Conservation (phyloP, 1,284 basidiomycete species). For the Gomphus bonarii region DNA sequence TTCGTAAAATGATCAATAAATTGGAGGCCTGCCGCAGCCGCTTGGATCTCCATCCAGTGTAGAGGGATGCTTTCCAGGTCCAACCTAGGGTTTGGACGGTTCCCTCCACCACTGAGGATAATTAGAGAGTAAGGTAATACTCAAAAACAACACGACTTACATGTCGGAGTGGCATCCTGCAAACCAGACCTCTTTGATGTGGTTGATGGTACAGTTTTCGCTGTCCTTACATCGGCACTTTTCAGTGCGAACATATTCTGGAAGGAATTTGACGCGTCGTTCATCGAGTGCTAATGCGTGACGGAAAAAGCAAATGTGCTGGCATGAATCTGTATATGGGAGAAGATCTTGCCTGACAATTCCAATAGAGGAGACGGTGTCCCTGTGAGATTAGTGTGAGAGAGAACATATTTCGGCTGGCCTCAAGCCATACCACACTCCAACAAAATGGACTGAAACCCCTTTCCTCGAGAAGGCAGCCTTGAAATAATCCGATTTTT, state of each 20-base stretch:
- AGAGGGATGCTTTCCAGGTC: no score
- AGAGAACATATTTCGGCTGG: conserved; percentile 6
- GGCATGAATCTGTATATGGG: conserved; percentile 53
- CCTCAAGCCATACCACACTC: conserved; percentile 42
- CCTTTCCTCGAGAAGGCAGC: conserved; percentile 42
- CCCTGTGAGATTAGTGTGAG: conserved; percentile 29
- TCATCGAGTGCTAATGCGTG: conserved; percentile 22
- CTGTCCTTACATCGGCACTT: not conserved
- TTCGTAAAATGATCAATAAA: no score
- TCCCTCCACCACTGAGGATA: no score
- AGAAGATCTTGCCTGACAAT: conserved; percentile 38
- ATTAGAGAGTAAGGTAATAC: no score
- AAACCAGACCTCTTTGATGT: conserved; percentile 3
- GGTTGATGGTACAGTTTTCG: not conserved
- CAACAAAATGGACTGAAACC: conserved; percentile 49
- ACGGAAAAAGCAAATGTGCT: conserved; percentile 38
- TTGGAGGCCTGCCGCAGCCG: no score
- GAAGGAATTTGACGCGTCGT: conserved; percentile 19
- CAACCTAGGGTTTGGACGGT: no score
- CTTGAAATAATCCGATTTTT: conserved; percentile 39
- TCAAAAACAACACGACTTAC: not conserved
- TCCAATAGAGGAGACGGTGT: conserved; percentile 59
- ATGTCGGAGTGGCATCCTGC: conserved; percentile 5
- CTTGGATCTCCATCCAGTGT: no score
- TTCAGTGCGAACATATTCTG: conserved; percentile 14